Evolutionary conservation across 192 early-diverging fungal genomes (phyloP).

Genomic region (Diversispora eburnea): DNA sequence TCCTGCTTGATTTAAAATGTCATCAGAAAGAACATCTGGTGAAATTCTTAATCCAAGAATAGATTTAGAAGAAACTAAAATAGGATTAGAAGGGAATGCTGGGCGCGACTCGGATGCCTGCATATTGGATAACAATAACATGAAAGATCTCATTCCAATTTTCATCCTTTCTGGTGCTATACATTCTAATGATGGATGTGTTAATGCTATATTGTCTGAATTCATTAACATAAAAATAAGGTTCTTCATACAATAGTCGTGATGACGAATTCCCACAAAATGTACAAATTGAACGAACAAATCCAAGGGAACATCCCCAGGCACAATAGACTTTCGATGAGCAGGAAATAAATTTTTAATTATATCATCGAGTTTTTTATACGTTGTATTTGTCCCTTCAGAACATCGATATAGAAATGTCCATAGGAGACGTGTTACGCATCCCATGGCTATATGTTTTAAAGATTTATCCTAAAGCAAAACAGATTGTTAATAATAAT

Average conservation of each 20-base stretch:
- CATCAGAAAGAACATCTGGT: constrained; percentile 49
- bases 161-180: constrained; percentile 68
- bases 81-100: constrained; percentile 45
- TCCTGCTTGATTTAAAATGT: constrained; percentile 52
- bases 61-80: constrained; percentile 36
- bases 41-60: constrained; percentile 22
- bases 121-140: constrained; percentile 68
- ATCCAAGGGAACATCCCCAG: constrained; percentile 62
- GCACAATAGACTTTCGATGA: constrained; percentile 49
- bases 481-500: background rate
- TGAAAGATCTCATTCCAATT: constrained; percentile 70
- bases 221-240: constrained; percentile 65
- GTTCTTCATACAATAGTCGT: constrained; percentile 66
- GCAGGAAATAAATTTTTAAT: constrained; percentile 65
- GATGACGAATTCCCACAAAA: constrained; percentile 57
- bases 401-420: constrained; percentile 89
- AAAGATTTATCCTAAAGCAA: constrained; percentile 60
- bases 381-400: constrained; percentile 55
- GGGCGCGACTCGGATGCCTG: constrained; percentile 51
- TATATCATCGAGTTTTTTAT: constrained; percentile 54
- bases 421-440: constrained; percentile 83
- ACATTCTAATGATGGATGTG: constrained; percentile 46
- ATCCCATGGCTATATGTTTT: constrained; percentile 72
- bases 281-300: constrained; percentile 71
- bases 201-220: constrained; percentile 46